Evolutionary conservation across 306 rosid species (phyloP).

Genomic region (Trichosanthes cucumerina): DNA sequence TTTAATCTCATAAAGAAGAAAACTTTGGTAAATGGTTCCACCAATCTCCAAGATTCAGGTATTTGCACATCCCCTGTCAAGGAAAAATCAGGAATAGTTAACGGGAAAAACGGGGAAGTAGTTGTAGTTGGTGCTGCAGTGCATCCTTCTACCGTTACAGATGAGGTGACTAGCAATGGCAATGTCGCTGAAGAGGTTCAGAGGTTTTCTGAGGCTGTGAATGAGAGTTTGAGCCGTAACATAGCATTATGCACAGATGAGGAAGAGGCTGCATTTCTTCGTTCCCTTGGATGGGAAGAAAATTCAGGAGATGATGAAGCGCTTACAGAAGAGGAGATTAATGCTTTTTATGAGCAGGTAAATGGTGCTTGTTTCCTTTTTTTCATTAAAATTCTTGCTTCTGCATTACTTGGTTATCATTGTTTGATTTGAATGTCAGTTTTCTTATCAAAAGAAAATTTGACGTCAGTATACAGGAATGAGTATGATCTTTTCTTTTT

Average conservation of each 20-base stretch:
- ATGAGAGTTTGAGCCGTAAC: constrained; percentile 24
- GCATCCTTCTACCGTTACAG: constrained; percentile 33
- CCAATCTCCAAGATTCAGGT: constrained; percentile 41
- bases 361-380: constrained; percentile 9
- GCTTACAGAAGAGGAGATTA: constrained; percentile 91
- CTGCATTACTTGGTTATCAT: neutral
- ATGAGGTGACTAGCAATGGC: constrained; percentile 44
- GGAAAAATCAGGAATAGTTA: constrained; percentile 52
- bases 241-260: constrained; percentile 58
- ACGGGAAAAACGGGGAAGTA: too few species aligned
- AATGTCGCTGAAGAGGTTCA: constrained; percentile 38
- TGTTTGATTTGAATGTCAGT: neutral
- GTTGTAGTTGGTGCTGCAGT: constrained; percentile 31
- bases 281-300: constrained; percentile 99
- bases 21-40: constrained; percentile 44
- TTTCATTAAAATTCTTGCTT: neutral
- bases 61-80: constrained; percentile 38
- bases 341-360: constrained; percentile 68
- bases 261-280: constrained; percentile 93
- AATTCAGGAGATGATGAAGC: constrained; percentile 85
- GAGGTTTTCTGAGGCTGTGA: constrained; percentile 29
- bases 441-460: neutral
- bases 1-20: constrained; percentile 76
- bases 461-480: neutral
- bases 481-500: neutral